Evolutionary conservation across 2,329 filamentous ascomycete genomes (phyloP), one percentile per base, ranked within the genome.

Genomic region (Biscogniauxia sp.): DNA sequence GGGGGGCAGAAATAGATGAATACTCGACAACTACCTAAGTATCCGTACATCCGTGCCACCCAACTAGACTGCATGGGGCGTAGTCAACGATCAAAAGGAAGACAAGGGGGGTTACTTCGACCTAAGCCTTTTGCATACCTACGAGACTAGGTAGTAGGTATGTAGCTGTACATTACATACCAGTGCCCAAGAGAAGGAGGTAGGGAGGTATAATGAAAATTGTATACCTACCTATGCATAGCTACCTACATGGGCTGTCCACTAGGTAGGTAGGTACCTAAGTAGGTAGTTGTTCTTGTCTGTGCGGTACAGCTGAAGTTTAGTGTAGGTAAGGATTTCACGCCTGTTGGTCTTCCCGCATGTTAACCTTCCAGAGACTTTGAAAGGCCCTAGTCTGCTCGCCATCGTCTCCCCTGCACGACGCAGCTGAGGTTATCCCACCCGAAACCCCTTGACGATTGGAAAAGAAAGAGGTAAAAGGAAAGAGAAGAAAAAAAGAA

Each of bases 1-100:
- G 58, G 70, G 69, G 62, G 28, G 68, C 54, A 59, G 57, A 60
- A 68, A 65, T 64, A 69, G 64, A 64, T 64, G 61, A 66, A 62
- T 68, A 72, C 67, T 62, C 64, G 61, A 58, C 61, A 62, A 54
- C 60, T 23, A 23, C 23, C 23, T 61, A 65, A 62, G 69, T 69
- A 70, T 65, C 66, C 13, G 37, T 15, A 57, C 59, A 52, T 20
- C 51, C 23, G 51, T 19, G 20, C 51, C 51, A 52, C 19, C 37
- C 45, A 68, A 66, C 60, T 57, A 66, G 67, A 64, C 61, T 69
- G 66, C 67, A 68, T 70, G 66, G 60, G 64, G 65, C 61, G 62
- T 59, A 62, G 66, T 66, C 64, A 67, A 65, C 63, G 66, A 68
- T 68, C 62, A 67, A 41, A 64, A 59, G 37, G 61, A 61, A 58